These are phyloP conservation scores for Solanum gandarillasii DNA, from an alignment of 257 asterid species.

Conservation along the genomic window DNA sequence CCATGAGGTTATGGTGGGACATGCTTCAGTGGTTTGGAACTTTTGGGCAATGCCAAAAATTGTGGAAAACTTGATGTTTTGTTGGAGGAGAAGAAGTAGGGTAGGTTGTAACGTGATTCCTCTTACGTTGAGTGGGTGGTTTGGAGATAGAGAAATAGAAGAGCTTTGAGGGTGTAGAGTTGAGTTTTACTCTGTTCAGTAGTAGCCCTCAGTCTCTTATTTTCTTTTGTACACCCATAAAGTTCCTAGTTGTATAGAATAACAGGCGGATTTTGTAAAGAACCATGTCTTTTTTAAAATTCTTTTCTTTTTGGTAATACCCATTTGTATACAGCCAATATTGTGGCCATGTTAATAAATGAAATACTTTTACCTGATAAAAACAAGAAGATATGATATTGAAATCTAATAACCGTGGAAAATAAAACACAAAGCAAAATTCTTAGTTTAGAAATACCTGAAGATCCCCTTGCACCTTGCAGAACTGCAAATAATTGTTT, in stretches of 20 bases:
- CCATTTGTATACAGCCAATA: not conserved
- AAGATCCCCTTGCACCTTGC: conserved; percentile 97
- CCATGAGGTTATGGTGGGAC: not conserved
- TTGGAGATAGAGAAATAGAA: not conserved
- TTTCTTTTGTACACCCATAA: not conserved
- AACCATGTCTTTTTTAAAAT: not conserved
- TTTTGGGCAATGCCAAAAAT: not conserved
- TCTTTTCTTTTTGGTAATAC: not conserved
- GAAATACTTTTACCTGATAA: not conserved
- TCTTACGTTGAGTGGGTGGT: not conserved
- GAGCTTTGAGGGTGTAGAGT: not conserved
- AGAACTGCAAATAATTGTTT: conserved; percentile 95
- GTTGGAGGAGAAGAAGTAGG: not conserved
- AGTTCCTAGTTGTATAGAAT: not conserved
- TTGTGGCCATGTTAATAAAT: not conserved
- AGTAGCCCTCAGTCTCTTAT: not conserved
- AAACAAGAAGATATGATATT: not conserved
- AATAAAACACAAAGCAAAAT: not conserved
- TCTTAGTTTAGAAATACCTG: conserved; percentile 47
- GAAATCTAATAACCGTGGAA: conserved; percentile 5
- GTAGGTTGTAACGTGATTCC: not conserved
- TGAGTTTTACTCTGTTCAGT: not conserved
- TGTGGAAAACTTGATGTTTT: not conserved
- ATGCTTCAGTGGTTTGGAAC: not conserved
- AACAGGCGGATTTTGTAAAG: not conserved